Percentiles rank a stretch among this genome's conserved stretches.
phyloP scores from a whole-genome alignment of 1,284 basidiomycete species.

The Tetrapyrgos nigripes region DNA sequence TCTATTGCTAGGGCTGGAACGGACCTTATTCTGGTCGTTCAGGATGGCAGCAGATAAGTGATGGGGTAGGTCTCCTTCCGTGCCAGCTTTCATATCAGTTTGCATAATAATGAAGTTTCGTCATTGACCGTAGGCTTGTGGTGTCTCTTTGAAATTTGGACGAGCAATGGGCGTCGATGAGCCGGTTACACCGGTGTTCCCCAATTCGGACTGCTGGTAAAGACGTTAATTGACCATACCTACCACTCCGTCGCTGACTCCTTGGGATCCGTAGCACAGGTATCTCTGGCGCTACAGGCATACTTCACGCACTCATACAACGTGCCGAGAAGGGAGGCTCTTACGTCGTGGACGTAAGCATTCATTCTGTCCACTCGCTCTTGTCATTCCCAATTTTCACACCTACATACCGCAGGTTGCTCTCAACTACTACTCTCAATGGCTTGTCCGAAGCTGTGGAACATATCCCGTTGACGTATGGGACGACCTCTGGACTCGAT shows the following conservation, averaged over 20 bases:
- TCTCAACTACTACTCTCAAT: slow-evolving; percentile 10
- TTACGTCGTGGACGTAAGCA: slow-evolving; percentile 8
- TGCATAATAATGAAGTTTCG: too few relatives aligned
- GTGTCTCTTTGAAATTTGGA: slow-evolving; percentile 12
- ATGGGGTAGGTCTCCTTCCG: slow-evolving; percentile 12
- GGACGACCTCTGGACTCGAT: slow-evolving; percentile 23
- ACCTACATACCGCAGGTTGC: too few relatives aligned
- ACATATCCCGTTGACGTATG: slow-evolving; percentile 19
- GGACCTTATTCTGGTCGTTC: slow-evolving; percentile 12
- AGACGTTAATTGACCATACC: too few relatives aligned
- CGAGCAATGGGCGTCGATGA: slow-evolving; percentile 18
- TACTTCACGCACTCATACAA: slow-evolving; percentile 12
- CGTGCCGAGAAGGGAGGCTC: slow-evolving; percentile 14
- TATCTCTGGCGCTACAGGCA: slow-evolving; percentile 10
- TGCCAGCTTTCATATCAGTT: too few relatives aligned
- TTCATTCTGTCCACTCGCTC: not conserved
- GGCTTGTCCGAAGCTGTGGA: slow-evolving; percentile 6
- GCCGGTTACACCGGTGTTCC: slow-evolving; percentile 19
- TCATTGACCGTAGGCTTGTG: slow-evolving; percentile 16
- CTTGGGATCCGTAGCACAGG: too few relatives aligned
- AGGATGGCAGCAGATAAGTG: slow-evolving; percentile 22
- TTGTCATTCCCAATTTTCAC: not conserved
- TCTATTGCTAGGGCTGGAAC: too few relatives aligned
- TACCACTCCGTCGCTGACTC: too few relatives aligned
- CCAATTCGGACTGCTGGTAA: slow-evolving; percentile 20